Conservation (phyloP, 257 asterid species). For the Nyctanthes arbortristis region DNA sequence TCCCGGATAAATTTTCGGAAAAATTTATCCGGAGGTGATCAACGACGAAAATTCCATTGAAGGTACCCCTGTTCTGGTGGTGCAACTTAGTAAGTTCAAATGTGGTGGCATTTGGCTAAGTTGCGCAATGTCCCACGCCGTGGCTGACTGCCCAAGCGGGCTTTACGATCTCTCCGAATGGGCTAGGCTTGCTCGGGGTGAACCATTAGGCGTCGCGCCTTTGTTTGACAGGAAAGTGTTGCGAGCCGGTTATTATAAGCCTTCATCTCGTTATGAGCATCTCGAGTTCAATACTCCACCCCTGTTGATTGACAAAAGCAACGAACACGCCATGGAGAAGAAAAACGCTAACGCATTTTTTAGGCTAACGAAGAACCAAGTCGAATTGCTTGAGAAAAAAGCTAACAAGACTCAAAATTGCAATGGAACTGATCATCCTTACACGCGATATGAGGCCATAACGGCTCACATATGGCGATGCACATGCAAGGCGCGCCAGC, state of each 20-base stretch:
- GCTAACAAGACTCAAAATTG: conserved; percentile 26
- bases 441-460: conserved; percentile 50
- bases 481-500: conserved; percentile 47
- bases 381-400: conserved; percentile 33
- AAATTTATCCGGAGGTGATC: conserved; percentile 38
- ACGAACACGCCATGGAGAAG: conserved; percentile 29
- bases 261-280: conserved; percentile 30
- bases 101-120: conserved; percentile 59
- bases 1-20: conserved; percentile 29
- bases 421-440: conserved; percentile 6
- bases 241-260: conserved; percentile 40
- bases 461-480: conserved; percentile 64
- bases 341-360: conserved; percentile 30
- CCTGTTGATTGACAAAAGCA: conserved; percentile 36
- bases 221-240: conserved; percentile 44
- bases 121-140: conserved; percentile 47
- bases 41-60: conserved; percentile 39
- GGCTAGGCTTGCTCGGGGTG: conserved; percentile 56
- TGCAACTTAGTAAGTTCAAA: conserved; percentile 49
- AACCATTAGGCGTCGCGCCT: conserved; percentile 33
- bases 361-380: conserved; percentile 35
- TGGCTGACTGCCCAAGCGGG: conserved; percentile 59
- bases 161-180: conserved; percentile 56
- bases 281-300: conserved; percentile 41
- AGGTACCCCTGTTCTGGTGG: conserved; percentile 44